These are phyloP conservation scores for Eucalyptus pumila DNA, from an alignment of 345 rosid genomes.

Conservation along the genomic window DNA sequence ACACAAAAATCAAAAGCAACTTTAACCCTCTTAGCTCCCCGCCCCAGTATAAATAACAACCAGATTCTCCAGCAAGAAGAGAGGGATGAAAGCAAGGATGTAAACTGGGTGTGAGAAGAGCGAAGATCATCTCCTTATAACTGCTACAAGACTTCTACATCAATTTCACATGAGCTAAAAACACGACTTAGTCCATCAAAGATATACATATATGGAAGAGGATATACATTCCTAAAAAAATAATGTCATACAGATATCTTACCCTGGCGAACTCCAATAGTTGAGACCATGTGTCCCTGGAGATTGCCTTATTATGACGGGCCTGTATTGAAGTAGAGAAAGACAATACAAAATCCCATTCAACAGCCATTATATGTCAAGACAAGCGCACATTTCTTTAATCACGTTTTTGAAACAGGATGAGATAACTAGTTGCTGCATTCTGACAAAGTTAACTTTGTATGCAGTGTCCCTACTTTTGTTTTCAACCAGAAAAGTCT, in stretches of 20 bases:
- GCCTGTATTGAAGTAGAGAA: conserved; percentile 36
- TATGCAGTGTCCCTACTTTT: background rate
- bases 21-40: background rate
- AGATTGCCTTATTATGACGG: conserved; percentile 92
- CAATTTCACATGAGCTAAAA: background rate
- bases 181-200: background rate
- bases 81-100: background rate
- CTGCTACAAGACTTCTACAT: background rate
- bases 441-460: background rate
- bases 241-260: background rate
- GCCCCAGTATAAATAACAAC: background rate
- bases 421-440: background rate
- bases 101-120: background rate
- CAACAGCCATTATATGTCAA: background rate
- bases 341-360: background rate
- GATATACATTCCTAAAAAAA: background rate
- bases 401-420: background rate
- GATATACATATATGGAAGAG: background rate
- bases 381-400: background rate
- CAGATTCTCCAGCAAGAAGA: background rate
- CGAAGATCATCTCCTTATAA: background rate
- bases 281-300: conserved; percentile 96
- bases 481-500: background rate
- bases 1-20: background rate
- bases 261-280: conserved; percentile 87